A percentile compares a stretch with the other conserved stretches of the same genome.
These are phyloP conservation scores for Thermochaetoides thermophila DNA, from an alignment of 495 filamentous ascomycete genomes.

Conservation along the genomic window DNA sequence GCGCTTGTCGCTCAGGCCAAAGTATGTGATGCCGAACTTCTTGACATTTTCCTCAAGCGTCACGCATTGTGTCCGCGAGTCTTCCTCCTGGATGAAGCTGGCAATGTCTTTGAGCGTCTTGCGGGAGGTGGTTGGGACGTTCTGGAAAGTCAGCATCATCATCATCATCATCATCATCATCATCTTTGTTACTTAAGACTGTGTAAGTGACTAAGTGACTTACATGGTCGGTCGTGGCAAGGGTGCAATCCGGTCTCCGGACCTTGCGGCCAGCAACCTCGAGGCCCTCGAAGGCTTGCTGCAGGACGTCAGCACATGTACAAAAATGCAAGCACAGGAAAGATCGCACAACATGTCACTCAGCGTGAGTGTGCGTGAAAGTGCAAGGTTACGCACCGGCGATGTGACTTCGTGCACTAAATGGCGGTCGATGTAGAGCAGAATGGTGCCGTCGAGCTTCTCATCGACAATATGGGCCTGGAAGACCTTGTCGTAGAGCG, in stretches of 20 bases:
- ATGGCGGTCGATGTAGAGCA: slow-evolving; percentile 92
- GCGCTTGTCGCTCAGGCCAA: slow-evolving; percentile 87
- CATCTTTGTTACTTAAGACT: neutral
- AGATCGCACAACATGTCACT: neutral
- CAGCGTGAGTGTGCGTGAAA: neutral
- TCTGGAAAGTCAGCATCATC: slow-evolving; percentile 34
- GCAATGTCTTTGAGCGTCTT: slow-evolving; percentile 79
- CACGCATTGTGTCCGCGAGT: slow-evolving; percentile 83
- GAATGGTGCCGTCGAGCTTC: slow-evolving; percentile 78
- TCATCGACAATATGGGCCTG: slow-evolving; percentile 85
- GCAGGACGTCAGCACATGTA: too few relatives aligned
- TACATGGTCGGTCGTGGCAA: slow-evolving; percentile 96
- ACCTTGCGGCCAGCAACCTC: slow-evolving; percentile 75
- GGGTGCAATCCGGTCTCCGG: slow-evolving; percentile 86
- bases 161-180: neutral
- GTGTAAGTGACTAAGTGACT: slow-evolving; percentile 18
- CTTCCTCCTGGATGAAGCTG: slow-evolving; percentile 81
- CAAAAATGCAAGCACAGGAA: too few relatives aligned
- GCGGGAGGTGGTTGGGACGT: slow-evolving; percentile 77
- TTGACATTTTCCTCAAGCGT: slow-evolving; percentile 97
- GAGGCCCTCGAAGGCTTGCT: slow-evolving; percentile 96
- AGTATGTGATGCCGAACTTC: slow-evolving; percentile 92
- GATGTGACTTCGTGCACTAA: slow-evolving; percentile 97
- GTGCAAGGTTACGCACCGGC: slow-evolving; percentile 51
- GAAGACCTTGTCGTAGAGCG: slow-evolving; percentile 97